A percentile compares a stretch with the other conserved stretches of the same genome.
Evolutionary conservation across 2,329 filamentous ascomycete species (phyloP).

Genomic region (Claviceps fusiformis): DNA sequence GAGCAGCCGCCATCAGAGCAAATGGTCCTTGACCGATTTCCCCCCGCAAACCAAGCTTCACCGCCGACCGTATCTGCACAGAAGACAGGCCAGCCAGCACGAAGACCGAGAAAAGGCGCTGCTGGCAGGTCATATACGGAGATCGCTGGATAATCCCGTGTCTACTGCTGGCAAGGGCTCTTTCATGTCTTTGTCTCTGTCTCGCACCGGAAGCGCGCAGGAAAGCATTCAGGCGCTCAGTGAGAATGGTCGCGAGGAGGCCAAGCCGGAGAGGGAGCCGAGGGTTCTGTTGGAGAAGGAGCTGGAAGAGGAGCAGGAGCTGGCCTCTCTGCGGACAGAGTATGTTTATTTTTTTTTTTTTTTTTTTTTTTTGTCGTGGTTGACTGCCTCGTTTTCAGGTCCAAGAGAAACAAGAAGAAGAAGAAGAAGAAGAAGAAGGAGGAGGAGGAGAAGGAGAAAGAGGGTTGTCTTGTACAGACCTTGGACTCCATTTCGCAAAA

Average conservation of each 20-base stretch:
- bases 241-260: constrained; percentile 18
- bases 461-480: too few relatives aligned
- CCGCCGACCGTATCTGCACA: constrained; percentile 23
- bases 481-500: too few relatives aligned
- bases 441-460: neutral
- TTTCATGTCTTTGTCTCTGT: too few relatives aligned
- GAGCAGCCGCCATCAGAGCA: constrained; percentile 35
- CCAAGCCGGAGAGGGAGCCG: constrained; percentile 29
- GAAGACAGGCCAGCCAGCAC: constrained; percentile 16
- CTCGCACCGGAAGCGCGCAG: constrained; percentile 29
- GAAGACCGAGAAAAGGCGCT: constrained; percentile 15
- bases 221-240: constrained; percentile 24
- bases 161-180: constrained; percentile 33
- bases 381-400: neutral
- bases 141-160: constrained; percentile 31
- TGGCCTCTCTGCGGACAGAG: constrained; percentile 18
- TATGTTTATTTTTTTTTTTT: too few relatives aligned
- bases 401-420: too few relatives aligned
- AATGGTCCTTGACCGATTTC: constrained; percentile 41
- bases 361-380: neutral
- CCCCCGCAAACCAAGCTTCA: constrained; percentile 31
- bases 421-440: neutral
- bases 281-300: constrained; percentile 25
- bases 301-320: constrained; percentile 9
- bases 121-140: constrained; percentile 17